phyloP scores from a whole-genome alignment of 164 flowering plant species.

The Amborella trichopoda region DNA sequence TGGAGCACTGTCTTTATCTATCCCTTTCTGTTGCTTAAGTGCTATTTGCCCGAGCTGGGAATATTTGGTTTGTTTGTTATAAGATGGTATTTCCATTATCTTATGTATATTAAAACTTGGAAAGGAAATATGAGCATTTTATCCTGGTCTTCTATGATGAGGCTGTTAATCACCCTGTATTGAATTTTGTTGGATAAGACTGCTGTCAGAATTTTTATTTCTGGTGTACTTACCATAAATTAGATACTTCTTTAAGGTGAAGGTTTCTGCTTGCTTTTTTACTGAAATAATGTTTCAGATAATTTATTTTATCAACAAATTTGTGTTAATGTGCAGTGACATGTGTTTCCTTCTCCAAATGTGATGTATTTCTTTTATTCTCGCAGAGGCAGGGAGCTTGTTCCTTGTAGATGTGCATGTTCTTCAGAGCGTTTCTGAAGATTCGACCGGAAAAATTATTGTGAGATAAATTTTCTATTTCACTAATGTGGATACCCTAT shows the following conservation, averaged over 20 bases:
- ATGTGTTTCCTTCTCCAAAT: background rate
- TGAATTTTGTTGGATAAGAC: background rate
- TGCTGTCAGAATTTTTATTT: background rate
- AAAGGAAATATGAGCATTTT: no score
- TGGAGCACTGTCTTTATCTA: no score
- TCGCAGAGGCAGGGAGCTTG: constrained; percentile 28
- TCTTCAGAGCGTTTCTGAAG: constrained; percentile 39
- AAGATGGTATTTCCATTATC: no score
- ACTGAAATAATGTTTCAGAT: background rate
- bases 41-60: no score
- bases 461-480: constrained; percentile 21
- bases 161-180: no score
- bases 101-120: no score
- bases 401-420: constrained; percentile 55
- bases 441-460: constrained; percentile 46
- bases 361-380: constrained; percentile 1
- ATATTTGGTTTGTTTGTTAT: no score
- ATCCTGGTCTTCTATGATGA: no score
- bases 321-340: background rate
- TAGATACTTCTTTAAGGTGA: background rate
- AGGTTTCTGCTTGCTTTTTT: background rate
- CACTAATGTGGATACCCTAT: background rate
- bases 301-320: background rate
- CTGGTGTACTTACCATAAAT: background rate
- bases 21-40: no score